Evolutionary conservation across 306 rosid species (phyloP), one percentile per base, ranked within the genome.

Genomic region (Quercus mongolica): DNA sequence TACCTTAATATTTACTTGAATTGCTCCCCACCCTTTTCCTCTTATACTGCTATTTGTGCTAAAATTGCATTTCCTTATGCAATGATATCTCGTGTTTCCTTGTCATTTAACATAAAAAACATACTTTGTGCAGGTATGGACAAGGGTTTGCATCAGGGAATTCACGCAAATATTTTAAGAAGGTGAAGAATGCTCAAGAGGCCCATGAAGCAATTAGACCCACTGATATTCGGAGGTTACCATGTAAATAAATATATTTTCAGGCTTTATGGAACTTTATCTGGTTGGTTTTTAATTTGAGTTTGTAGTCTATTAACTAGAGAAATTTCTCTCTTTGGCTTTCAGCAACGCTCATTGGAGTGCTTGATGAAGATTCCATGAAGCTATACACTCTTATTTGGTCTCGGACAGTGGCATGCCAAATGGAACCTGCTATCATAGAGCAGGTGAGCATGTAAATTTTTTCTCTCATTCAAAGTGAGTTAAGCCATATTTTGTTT

Each of bases 121-220:
- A 78, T 82, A 30, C 74, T 82, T 35, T 73, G 63, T 90, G 89
- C 87, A 95, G 99, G 90, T 95, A 90, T 68, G 99, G 99, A 38
- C 83, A 87, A 76, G 78, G 86, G 74, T 93, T 89, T 88, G 96
- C 76, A 65, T 61, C 96, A 65, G 89, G 56, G 56, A 86, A 75
- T 86, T 76, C 88, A 38, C 90, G 87, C 61, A 95, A 93, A 84
- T 90, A 88, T 85, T 91, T 83, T 83, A 95, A 89, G 83, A 95
- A 95, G 92, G 98, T 95, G 81, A 95, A 95, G 92, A 95, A 93
- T 89, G 98, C 99, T 75, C 98, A 95, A 85, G 99, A 95, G 89
- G 99, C 98, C 81, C 98, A 95, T 83, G 99, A 95, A 88, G 99
- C 98, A 52, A 95, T 95, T 80, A 93, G 99, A 83, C 96, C 99